Base-by-base conservation (phyloP, 805 yeast species). In the Zygosaccharomyces lentus region DNA sequence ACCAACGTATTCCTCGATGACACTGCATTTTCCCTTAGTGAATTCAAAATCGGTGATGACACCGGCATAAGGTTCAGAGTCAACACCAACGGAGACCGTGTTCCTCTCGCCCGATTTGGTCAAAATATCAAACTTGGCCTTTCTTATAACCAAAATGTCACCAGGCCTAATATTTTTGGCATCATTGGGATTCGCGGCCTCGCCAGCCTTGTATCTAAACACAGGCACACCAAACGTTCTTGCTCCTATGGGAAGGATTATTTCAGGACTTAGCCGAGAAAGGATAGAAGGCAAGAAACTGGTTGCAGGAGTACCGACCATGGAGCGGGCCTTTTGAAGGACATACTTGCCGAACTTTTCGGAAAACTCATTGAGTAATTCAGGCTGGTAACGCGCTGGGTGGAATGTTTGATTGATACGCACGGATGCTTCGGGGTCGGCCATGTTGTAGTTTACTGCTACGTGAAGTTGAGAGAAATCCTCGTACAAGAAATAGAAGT, bases 1-100 rank as follows among this genome's bases (percentile, higher is more conserved):
- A 1, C 83, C 82, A 31, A 73, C 76, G 29, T 56, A 58, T 47
- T 71, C 72, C 56, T 82, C 90, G 52, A 83, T 69, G 4, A 84
- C 95, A 58, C 76, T 78, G 53, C 85, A 71, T 59, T 84, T 84
- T 40, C 74, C 75, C 72, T 89, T 90, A 44, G 74, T 72, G 2
- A 77, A 72, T 54, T 93, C 98, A 72, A 74, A 88, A 44, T 82
- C 90, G 24, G 77, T 70, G 9, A 91, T 78, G 6, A 91, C 70
- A 1, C 83, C 79, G 12, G 76, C 69, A 54, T 74, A 76, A 2
- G 83, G 77, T n/a, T 58, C 62, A 2, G 72, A 76, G 12, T 74
- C 76, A 35, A 66, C 68, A 9, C 95, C 95, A 9, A 81, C 72
- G 3, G 75, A 76, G n/a, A 74, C 62, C 2, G 73, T 56, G 15